Evolutionary conservation across 225 moss, liverwort and hornwort genomes (phyloP).

Genomic region (Ulota crispa): DNA sequence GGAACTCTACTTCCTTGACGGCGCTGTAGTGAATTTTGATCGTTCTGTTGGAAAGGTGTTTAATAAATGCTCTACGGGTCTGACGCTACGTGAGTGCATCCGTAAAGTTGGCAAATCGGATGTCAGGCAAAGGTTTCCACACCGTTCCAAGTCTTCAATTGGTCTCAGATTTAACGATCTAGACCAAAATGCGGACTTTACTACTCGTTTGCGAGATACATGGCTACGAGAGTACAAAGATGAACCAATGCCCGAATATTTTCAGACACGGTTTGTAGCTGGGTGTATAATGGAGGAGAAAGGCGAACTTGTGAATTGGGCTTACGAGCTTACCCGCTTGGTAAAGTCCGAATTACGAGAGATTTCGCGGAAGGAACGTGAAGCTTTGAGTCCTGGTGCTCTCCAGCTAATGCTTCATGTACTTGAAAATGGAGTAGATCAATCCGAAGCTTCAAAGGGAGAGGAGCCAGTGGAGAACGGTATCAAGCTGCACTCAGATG

Average conservation of each 20-base stretch:
- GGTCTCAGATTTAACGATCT: slow-evolving; percentile 44
- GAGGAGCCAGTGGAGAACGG: slow-evolving; percentile 26
- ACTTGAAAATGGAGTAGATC: slow-evolving; percentile 36
- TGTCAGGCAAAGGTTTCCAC: slow-evolving; percentile 42
- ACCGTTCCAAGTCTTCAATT: slow-evolving; percentile 23
- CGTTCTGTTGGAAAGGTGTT: slow-evolving; percentile 36
- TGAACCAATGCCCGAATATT: slow-evolving; percentile 38
- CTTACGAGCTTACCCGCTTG: slow-evolving; percentile 30
- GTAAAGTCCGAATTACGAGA: slow-evolving; percentile 31
- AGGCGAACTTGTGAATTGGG: slow-evolving; percentile 56
- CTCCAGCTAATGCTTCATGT: slow-evolving; percentile 30
- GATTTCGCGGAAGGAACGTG: background rate
- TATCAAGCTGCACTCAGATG: slow-evolving; percentile 7
- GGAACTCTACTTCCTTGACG: slow-evolving; percentile 43
- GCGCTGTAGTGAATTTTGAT: slow-evolving; percentile 29
- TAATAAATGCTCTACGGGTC: slow-evolving; percentile 35
- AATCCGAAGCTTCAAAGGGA: slow-evolving; percentile 30
- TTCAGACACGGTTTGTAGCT: slow-evolving; percentile 55
- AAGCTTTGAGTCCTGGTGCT: slow-evolving; percentile 29
- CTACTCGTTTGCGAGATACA: slow-evolving; percentile 46
- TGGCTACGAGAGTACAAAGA: slow-evolving; percentile 52
- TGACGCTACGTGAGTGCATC: slow-evolving; percentile 38
- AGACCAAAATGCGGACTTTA: slow-evolving; percentile 36
- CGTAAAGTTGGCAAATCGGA: slow-evolving; percentile 21
- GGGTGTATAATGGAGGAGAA: slow-evolving; percentile 57